phyloP scores from a whole-genome alignment of 306 rosid genomes.

The Calophaca sinica region DNA sequence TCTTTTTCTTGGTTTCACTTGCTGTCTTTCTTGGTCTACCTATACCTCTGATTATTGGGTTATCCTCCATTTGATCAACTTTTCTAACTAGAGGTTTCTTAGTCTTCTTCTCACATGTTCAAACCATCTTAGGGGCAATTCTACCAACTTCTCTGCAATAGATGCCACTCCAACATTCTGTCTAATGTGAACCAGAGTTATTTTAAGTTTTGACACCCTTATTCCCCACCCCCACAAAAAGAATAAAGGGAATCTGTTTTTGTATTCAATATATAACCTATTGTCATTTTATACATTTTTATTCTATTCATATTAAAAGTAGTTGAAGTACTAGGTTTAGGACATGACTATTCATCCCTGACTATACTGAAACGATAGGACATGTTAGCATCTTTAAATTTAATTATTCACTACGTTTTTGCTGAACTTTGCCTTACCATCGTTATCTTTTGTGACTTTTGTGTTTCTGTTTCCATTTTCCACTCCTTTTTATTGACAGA shows the following conservation, averaged over 20 bases:
- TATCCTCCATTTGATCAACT: constrained; percentile 21
- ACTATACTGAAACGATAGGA: constrained; percentile 13
- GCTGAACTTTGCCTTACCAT: neutral
- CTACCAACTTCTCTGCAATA: constrained; percentile 3
- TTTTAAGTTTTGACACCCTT: constrained; percentile 26
- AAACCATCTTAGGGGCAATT: constrained; percentile 1
- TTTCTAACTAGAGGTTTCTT: constrained; percentile 28
- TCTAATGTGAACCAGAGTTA: constrained; percentile 17
- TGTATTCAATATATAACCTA: constrained; percentile 3
- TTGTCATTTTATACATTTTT: constrained; percentile 15
- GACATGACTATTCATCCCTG: constrained; percentile 16
- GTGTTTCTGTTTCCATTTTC: constrained; percentile 24
- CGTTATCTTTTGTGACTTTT: constrained; percentile 17
- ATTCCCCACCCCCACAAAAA: neutral
- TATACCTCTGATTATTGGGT: constrained; percentile 21
- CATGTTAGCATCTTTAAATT: constrained; percentile 19
- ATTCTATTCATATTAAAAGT: constrained; percentile 25
- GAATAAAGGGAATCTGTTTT: constrained; percentile 1
- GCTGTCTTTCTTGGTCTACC: constrained; percentile 21
- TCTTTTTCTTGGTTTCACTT: neutral
- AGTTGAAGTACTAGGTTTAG: constrained; percentile 30
- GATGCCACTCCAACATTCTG: neutral
- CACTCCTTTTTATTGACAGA: constrained; percentile 11
- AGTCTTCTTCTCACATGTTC: constrained; percentile 30
- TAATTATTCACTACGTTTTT: constrained; percentile 13